These are phyloP conservation scores for Paecilomyces dactylethromorphus DNA, from an alignment of 2,329 filamentous ascomycete species.

Conservation along the genomic window DNA sequence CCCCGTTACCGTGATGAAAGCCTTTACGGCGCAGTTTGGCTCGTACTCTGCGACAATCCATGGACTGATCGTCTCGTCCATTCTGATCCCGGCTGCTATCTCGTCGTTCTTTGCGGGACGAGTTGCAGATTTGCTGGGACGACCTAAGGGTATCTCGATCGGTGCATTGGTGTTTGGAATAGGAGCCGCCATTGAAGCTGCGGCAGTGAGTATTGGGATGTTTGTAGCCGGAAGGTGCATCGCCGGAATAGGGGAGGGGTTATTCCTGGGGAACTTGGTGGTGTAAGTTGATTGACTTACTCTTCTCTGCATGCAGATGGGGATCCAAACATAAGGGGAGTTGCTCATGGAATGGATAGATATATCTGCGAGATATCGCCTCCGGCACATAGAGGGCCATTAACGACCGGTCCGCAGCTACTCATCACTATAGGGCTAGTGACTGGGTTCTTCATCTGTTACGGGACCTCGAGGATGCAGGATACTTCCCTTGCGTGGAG, in stretches of 20 bases:
- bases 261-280: slow-evolving; percentile 51
- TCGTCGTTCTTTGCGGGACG: slow-evolving; percentile 54
- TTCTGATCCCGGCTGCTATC: slow-evolving; percentile 52
- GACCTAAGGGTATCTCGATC: slow-evolving; percentile 43
- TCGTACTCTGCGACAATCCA: slow-evolving; percentile 26
- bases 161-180: slow-evolving; percentile 48
- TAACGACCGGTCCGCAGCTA: slow-evolving; percentile 50
- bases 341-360: no score
- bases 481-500: slow-evolving; percentile 49
- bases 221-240: slow-evolving; percentile 51
- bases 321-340: no score
- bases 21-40: no score
- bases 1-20: no score
- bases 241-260: slow-evolving; percentile 53
- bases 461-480: slow-evolving; percentile 43
- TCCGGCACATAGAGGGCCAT: slow-evolving; percentile 40
- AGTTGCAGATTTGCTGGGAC: slow-evolving; percentile 47
- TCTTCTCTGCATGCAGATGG: no score
- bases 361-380: slow-evolving; percentile 59
- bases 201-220: slow-evolving; percentile 41
- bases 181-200: slow-evolving; percentile 49
- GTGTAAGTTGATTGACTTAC: slow-evolving; percentile 23
- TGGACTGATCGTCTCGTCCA: slow-evolving; percentile 54
- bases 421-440: slow-evolving; percentile 46
- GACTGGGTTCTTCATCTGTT: slow-evolving; percentile 55